Conservation (phyloP, 345 rosid genomes). For the Citrus sinensis region DVS_A1.0 CM039169.1:12864501-12865000, state of each 20-base stretch:
- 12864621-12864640: not conserved
- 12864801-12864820: slow-evolving; percentile 60
- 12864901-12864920: not conserved
- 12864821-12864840: slow-evolving; percentile 60
- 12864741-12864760: slow-evolving; percentile 69
- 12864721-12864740: slow-evolving; percentile 88
- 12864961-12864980: slow-evolving; percentile 70
- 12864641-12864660: not conserved
- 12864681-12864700: not conserved
- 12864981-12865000: slow-evolving; percentile 61
- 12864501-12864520: too few relatives aligned
- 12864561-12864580: not conserved
- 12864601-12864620: not conserved
- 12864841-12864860: slow-evolving; percentile 34
- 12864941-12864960: not conserved
- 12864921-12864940: not conserved
- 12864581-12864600: not conserved
- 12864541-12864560: too few relatives aligned
- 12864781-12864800: slow-evolving; percentile 79
- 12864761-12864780: slow-evolving; percentile 71
- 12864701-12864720: slow-evolving; percentile 30
- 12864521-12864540: too few relatives aligned
- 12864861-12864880: not conserved
- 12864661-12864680: not conserved
- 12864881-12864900: too few relatives aligned